Evolutionary conservation across 2,329 filamentous ascomycete species (phyloP).

Genomic region (Colletotrichum endophyticum): DNA sequence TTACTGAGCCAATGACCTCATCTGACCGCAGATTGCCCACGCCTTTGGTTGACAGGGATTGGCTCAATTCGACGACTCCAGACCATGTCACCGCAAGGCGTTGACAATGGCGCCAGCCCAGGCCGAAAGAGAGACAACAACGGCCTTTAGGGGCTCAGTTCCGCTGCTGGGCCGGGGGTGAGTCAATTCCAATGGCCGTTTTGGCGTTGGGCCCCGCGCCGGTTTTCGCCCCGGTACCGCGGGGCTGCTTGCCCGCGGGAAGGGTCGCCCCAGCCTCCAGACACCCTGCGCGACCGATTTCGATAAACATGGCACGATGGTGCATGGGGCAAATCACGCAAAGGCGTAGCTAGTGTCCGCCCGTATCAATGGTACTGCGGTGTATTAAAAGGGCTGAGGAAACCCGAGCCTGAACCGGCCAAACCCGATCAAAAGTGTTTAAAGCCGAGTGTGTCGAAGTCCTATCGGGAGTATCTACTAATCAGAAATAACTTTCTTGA

Average conservation of each 20-base stretch:
- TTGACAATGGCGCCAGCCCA: not conserved
- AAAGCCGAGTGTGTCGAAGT: not conserved
- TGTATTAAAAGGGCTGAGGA: not conserved
- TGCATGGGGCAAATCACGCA: not conserved
- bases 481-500: not conserved
- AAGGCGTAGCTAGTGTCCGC: not conserved
- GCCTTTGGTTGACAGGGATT: not conserved
- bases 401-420: not conserved
- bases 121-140: not conserved
- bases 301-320: not conserved
- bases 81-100: not conserved
- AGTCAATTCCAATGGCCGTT: not conserved
- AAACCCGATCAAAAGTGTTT: not conserved
- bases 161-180: not conserved
- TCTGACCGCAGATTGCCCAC: not conserved
- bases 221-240: constrained; percentile 16
- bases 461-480: not conserved
- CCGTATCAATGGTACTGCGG: not conserved
- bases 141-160: not conserved
- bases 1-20: not conserved
- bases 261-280: not conserved
- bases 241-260: constrained; percentile 14
- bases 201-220: constrained; percentile 2
- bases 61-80: not conserved
- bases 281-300: not conserved